phyloP scores from a whole-genome alignment of 2,329 filamentous ascomycete species.

The Ophiostoma quercus region DNA sequence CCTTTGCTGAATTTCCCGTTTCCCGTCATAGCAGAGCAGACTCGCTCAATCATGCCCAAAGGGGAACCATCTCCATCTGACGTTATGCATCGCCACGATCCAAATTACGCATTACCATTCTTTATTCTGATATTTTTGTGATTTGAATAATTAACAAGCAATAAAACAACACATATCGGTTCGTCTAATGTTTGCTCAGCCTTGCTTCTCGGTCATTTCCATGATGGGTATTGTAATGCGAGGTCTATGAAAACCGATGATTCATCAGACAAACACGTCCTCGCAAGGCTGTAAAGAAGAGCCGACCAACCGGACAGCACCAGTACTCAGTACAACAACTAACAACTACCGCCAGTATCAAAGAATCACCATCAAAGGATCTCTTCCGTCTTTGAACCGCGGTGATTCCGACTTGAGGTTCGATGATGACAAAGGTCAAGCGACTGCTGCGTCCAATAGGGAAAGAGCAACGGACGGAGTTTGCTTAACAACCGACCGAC shows the following conservation, averaged over 20 bases:
- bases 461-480: constrained; percentile 1
- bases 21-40: no score
- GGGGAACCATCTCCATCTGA: not conserved
- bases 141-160: no score
- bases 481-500: not conserved
- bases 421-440: not conserved
- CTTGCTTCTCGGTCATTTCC: constrained; percentile 2
- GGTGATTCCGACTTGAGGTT: not conserved
- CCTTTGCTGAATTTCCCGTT: not conserved
- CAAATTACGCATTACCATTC: no score
- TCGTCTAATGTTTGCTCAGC: not conserved
- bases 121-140: no score
- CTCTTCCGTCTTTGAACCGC: not conserved
- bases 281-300: not conserved
- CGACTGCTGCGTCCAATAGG: not conserved
- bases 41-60: constrained; percentile 6
- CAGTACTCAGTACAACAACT: no score
- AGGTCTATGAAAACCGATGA: not conserved
- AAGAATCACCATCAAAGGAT: not conserved
- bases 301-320: not conserved
- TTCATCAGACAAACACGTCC: not conserved
- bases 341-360: no score
- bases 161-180: not conserved
- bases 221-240: not conserved
- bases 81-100: not conserved